Conservation (phyloP, 2,329 filamentous ascomycete genomes). For the Clonostachys rhizophaga region DNA sequence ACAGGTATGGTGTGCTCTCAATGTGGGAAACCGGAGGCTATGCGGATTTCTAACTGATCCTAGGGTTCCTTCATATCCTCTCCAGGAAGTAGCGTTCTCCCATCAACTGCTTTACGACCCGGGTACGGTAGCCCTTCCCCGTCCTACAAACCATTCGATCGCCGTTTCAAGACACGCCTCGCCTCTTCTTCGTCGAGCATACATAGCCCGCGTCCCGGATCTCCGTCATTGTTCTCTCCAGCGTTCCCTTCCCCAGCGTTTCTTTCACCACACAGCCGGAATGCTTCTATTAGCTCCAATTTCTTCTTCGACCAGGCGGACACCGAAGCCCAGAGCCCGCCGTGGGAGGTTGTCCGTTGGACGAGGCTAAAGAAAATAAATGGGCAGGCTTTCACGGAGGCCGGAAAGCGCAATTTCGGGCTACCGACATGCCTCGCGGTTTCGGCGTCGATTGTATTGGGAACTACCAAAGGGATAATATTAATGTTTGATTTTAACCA, state of each 20-base stretch:
- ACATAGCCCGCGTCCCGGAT: conserved; percentile 62
- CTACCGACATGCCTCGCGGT: conserved; percentile 85
- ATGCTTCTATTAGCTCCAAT: conserved; percentile 73
- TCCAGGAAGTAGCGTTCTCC: conserved; percentile 69
- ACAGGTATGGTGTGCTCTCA: conserved; percentile 49
- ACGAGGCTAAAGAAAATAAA: conserved; percentile 88
- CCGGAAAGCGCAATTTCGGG: conserved; percentile 88
- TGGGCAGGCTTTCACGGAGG: conserved; percentile 85
- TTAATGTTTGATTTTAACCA: conserved; percentile 98
- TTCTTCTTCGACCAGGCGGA: conserved; percentile 58
- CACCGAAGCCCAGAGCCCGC: conserved; percentile 67
- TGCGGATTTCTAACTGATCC: conserved; percentile 15
- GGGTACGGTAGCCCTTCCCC: conserved; percentile 68
- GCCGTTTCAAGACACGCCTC: conserved; percentile 86
- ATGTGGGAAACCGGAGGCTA: background rate
- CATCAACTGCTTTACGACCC: conserved; percentile 62
- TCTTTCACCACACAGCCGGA: conserved; percentile 71
- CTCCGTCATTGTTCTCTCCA: conserved; percentile 68
- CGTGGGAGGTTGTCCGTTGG: conserved; percentile 98
- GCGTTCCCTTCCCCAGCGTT: conserved; percentile 66
- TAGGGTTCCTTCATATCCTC: conserved; percentile 60
- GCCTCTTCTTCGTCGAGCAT: conserved; percentile 40
- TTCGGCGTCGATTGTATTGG: conserved; percentile 82
- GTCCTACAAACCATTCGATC: conserved; percentile 88
- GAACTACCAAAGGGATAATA: conserved; percentile 91